These are phyloP conservation scores for Trichoderma aggressivum DNA, from an alignment of 2,329 filamentous ascomycete genomes.

Conservation along the genomic window DNA sequence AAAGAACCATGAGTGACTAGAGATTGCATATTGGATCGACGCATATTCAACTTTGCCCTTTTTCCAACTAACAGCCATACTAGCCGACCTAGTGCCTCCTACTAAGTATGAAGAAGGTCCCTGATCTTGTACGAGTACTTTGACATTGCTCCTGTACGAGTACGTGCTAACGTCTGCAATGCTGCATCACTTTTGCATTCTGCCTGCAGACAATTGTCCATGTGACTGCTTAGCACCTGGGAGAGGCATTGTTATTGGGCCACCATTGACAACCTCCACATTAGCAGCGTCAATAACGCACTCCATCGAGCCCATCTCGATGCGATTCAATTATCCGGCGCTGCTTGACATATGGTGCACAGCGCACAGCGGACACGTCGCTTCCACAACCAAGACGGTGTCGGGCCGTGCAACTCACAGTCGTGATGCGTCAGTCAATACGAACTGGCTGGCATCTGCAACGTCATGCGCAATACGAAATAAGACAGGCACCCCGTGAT, in stretches of 20 bases:
- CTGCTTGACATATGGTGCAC: not conserved
- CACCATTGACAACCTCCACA: not conserved
- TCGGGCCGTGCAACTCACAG: not conserved
- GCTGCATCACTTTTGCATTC: constrained; percentile 1
- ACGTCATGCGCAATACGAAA: not conserved
- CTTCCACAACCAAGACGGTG: not conserved
- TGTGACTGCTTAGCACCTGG: not conserved
- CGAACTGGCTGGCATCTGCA: not conserved
- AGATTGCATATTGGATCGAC: constrained; percentile 5
- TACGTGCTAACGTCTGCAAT: not conserved
- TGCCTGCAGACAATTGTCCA: not conserved
- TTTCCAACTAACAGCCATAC: not conserved
- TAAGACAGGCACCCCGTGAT: not conserved
- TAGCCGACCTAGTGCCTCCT: not conserved
- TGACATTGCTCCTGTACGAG: not conserved
- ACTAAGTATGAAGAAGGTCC: not conserved
- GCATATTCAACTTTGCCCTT: not conserved
- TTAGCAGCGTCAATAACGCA: not conserved
- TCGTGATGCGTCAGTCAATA: not conserved
- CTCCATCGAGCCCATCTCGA: not conserved
- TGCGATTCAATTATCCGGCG: constrained; percentile 10
- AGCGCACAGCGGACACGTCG: not conserved
- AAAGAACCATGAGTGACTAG: not conserved
- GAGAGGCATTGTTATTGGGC: not conserved
- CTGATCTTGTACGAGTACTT: not conserved